Evolutionary conservation across 2,329 filamentous ascomycete species (phyloP), one percentile per base, ranked within the genome.

Genomic region (Daldinia eschscholtzii): DNA sequence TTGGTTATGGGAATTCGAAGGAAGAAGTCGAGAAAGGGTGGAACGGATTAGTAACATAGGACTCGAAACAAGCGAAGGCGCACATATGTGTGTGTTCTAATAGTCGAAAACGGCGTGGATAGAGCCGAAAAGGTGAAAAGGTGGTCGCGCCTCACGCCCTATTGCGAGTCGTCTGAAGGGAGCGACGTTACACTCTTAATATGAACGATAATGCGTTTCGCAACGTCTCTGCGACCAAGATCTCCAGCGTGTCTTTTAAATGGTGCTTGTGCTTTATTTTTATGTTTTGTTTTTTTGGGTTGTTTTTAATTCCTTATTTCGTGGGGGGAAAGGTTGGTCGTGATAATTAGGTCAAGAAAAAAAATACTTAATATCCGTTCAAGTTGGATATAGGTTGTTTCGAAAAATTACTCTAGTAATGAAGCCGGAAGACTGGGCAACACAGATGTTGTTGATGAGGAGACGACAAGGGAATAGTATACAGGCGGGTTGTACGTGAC

Each of bases 11-110:
- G 67, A 65, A 56, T 67, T 66, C 57, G 67, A 69, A 65, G 64
- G 63, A 56, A 68, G 64, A 67, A 42, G 67, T 64, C 67, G 65
- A 70, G 69, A 68, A 69, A 67, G 37, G 67, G 59, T 68, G 61
- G 63, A 70, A 64, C 59, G 60, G 60, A 72, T 73, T 72, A 72
- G 71, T 73, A 70, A 75, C 76, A 77, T 77, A 70, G 74, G 64
- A 74, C 57, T 72, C 64, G 62, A 52, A 48, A 61, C 67, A 70
- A 62, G 60, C 60, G 60, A 64, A 59, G 61, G 65, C 62, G 65
- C 70, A 65, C 61, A 72, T 68, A 66, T 61, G 64, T 61, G 64
- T 62, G 67, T 61, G 61, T 59, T 66, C 46, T 52, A 60, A 60
- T 66, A 56, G 42, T 66, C 59, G 67, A 64, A 53, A 52, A 37